Base-by-base conservation (phyloP, 2,329 filamentous ascomycete genomes). In the Sporothrix inflata region DNA sequence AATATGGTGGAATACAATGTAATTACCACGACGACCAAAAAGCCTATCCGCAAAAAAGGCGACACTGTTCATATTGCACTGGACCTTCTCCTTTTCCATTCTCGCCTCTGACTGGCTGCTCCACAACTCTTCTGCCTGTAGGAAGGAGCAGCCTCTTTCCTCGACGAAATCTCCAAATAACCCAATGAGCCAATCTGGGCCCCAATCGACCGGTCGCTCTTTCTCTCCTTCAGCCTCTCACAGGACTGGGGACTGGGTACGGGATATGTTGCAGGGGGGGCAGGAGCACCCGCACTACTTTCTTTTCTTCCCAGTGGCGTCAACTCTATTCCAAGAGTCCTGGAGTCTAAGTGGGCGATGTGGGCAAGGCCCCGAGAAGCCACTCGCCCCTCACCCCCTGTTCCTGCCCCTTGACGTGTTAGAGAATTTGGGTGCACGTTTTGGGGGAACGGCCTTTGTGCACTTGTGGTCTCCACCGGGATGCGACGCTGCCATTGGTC, bases 391-490 rank as follows among this genome's bases (percentile, higher is more conserved):
- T 65, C 38, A 61, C 57, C 57, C 57, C 57, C 57, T 63, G 60
- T 63, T 49, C 61, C 61, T 66, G 40, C 21, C 45, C 63, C 63
- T 16, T 67, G 63, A 45, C 45, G 63, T 67, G 63, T 67, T 51
- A 49, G 63, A 67, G 63, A 51, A 38, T 30, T 34, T 49, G 8
- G 63, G 63, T 38, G 42, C 45, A 67, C 45, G 63, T 67, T 67
- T 67, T 67, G 45, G 16, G 63, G 16, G 60, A 49, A 49, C 7
- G 34, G 38, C 8, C 60, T 49, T 34, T 21, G 42, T 51, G 42
- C 14, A 47, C 61, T 21, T 30, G n/a, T 12, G 2, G 63, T 34
- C 63, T 34, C 63, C 63, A 67, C 63, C 45, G 45, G 4, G 6
- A 51, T 51, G 16, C 45, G 63, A 38, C 45, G 63, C 63, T 67